Evolutionary conservation across 176 grass and related monocot species (phyloP).

Genomic region (Stipa capillata): DNA sequence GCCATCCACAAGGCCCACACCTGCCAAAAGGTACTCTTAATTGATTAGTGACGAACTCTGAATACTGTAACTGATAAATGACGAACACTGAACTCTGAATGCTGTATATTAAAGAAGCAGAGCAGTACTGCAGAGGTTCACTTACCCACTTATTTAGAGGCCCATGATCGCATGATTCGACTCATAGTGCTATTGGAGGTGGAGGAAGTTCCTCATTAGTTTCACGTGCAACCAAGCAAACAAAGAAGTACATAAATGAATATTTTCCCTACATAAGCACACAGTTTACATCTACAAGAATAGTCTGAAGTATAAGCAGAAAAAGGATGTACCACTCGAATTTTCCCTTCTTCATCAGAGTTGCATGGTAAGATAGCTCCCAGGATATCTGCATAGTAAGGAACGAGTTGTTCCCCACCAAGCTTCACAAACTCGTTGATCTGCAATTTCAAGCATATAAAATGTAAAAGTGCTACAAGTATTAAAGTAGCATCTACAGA

Average conservation of each 20-base stretch:
- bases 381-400: constrained; percentile 96
- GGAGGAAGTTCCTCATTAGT: constrained; percentile 96
- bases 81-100: too few species aligned
- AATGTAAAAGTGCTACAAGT: constrained; percentile 28
- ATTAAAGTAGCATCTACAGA: not conserved
- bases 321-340: constrained; percentile 65
- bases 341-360: constrained; percentile 96
- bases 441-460: constrained; percentile 49
- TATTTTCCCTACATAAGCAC: too few species aligned
- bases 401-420: constrained; percentile 94
- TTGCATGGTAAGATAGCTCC: constrained; percentile 95
- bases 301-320: not conserved
- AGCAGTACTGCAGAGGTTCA: too few species aligned
- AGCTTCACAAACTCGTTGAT: constrained; percentile 99
- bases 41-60: too few species aligned
- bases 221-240: constrained; percentile 94
- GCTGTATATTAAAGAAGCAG: too few species aligned
- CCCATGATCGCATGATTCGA: too few species aligned
- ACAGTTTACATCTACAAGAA: constrained; percentile 6
- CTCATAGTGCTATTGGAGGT: too few species aligned
- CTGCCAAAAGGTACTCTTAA: too few species aligned
- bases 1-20: too few species aligned
- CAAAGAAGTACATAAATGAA: constrained; percentile 8
- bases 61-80: too few species aligned
- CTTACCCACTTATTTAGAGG: too few species aligned